Percentiles rank a stretch among this genome's conserved stretches.
phyloP scores from a whole-genome alignment of 345 rosid genomes.

The Nasturtium officinale region DNA sequence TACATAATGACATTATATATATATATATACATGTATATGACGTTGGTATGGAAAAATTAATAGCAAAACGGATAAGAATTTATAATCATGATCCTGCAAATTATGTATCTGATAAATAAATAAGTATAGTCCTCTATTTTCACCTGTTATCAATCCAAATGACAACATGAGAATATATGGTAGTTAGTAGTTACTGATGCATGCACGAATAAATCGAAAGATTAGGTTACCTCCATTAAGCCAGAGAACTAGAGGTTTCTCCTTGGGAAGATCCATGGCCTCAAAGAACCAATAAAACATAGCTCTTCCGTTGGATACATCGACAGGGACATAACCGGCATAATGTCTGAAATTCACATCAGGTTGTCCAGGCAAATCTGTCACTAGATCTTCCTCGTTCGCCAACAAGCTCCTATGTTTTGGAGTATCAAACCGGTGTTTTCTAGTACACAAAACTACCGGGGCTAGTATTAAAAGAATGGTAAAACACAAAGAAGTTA shows the following conservation, averaged over 20 bases:
- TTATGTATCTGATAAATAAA: not conserved
- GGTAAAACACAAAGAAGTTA: conserved; percentile 27
- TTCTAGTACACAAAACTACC: conserved; percentile 27
- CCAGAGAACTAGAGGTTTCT: conserved; percentile 89
- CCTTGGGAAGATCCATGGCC: conserved; percentile 52
- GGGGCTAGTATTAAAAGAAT: conserved; percentile 27
- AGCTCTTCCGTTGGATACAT: conserved; percentile 66
- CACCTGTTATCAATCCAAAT: not conserved
- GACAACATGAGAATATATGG: not conserved
- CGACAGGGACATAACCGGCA: conserved; percentile 82
- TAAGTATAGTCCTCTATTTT: not conserved
- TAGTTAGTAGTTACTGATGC: conserved; percentile 19
- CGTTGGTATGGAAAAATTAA: not conserved
- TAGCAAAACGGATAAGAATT: not conserved
- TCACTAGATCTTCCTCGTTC: conserved; percentile 58
- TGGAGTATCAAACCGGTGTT: conserved; percentile 30
- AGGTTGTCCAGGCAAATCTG: conserved; percentile 87
- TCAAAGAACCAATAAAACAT: conserved; percentile 92
- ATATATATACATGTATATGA: not conserved
- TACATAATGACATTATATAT: not conserved
- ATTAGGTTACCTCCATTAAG: conserved; percentile 85
- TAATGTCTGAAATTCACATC: conserved; percentile 69
- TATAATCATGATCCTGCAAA: not conserved
- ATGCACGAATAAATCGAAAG: not conserved
- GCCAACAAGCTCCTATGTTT: conserved; percentile 32